phyloP scores from a whole-genome alignment of 2,329 filamentous ascomycete genomes.

The Alternaria arborescens region DNA sequence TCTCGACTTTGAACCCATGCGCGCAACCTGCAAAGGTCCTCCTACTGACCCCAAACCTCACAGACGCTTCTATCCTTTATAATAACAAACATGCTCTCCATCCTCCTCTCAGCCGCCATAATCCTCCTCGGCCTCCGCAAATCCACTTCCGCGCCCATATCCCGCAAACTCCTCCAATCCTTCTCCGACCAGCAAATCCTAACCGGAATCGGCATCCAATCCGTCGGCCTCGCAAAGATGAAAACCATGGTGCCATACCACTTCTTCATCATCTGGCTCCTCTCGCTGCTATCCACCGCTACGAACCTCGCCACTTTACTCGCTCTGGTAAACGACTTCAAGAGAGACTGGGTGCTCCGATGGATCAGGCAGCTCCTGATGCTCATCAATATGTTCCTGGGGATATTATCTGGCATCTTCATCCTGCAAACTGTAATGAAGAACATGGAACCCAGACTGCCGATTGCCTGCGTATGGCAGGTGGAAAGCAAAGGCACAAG shows the following conservation, averaged over 20 bases:
- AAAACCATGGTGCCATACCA: conserved; percentile 70
- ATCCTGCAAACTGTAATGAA: conserved; percentile 64
- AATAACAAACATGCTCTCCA: conserved; percentile 67
- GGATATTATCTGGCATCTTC: conserved; percentile 64
- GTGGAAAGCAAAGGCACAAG: conserved; percentile 50
- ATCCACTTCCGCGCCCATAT: conserved; percentile 60
- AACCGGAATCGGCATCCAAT: conserved; percentile 73
- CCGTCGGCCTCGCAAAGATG: conserved; percentile 68
- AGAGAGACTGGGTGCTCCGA: conserved; percentile 70
- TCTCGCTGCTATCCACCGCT: conserved; percentile 69
- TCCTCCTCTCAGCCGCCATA: conserved; percentile 65
- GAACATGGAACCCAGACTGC: conserved; percentile 62
- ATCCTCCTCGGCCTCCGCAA: conserved; percentile 63
- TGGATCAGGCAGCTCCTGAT: conserved; percentile 73
- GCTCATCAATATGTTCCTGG: conserved; percentile 70
- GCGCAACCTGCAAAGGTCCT: background rate
- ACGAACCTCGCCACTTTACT: conserved; percentile 72
- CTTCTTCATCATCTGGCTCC: conserved; percentile 76
- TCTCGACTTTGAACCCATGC: background rate
- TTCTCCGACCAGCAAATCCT: conserved; percentile 75
- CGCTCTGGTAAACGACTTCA: conserved; percentile 72
- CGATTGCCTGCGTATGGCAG: conserved; percentile 69
- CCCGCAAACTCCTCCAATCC: conserved; percentile 70
- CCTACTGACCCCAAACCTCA: background rate
- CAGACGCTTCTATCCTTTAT: conserved; percentile 71